phyloP scores from a whole-genome alignment of 2,329 filamentous ascomycete species.

The Penicillium sp. region DNA sequence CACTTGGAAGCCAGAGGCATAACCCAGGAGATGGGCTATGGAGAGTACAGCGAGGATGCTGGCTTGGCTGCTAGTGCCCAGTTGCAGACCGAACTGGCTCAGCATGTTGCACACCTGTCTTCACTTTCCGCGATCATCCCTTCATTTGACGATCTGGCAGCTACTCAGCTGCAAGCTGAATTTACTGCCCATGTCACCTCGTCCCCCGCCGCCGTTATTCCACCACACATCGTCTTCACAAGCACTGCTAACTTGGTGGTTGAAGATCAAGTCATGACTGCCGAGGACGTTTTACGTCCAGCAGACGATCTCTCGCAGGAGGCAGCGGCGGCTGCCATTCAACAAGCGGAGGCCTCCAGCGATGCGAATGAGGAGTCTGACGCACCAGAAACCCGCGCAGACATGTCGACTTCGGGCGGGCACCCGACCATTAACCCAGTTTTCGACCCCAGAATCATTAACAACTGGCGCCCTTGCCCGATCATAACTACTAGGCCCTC shows the following conservation, averaged over 20 bases:
- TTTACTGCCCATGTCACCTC: neutral
- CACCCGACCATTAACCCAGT: neutral
- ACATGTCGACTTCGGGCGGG: neutral
- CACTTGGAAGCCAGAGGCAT: neutral
- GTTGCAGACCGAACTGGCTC: constrained; percentile 1
- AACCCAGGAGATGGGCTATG: no score
- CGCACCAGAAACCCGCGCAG: neutral
- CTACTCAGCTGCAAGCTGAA: constrained; percentile 12
- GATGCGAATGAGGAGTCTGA: neutral
- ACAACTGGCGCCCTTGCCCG: neutral
- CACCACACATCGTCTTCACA: neutral
- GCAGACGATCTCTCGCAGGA: neutral
- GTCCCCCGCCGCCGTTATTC: neutral
- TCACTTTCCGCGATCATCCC: neutral
- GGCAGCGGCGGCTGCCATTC: neutral
- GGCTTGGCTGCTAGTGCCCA: neutral
- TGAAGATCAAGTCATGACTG: neutral
- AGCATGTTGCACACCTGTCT: neutral
- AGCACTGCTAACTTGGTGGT: neutral
- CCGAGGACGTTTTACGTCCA: neutral
- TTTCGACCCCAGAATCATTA: neutral
- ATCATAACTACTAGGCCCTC: neutral
- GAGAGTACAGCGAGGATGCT: neutral
- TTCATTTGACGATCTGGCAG: neutral
- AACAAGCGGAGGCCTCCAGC: neutral